Conservation (phyloP, 2,329 filamentous ascomycete species). For the Alternaria atra region DNA sequence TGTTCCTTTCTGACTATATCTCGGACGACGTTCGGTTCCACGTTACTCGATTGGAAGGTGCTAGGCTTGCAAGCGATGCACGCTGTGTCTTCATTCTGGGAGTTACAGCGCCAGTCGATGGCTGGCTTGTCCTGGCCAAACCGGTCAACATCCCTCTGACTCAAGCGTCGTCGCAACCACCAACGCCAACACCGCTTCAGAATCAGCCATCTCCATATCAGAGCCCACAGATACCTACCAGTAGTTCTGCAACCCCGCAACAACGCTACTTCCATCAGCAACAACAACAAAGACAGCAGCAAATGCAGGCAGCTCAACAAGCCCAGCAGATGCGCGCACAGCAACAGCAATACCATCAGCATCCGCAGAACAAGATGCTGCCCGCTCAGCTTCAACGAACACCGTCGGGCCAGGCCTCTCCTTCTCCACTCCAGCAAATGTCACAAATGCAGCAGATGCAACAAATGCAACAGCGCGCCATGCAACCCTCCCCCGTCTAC, state of each 20-base stretch:
- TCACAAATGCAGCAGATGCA: constrained; percentile 42
- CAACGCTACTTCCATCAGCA: constrained; percentile 42
- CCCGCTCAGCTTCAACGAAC: constrained; percentile 43
- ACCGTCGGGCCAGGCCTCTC: constrained; percentile 28
- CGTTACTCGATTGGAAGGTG: constrained; percentile 40
- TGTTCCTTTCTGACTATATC: constrained; percentile 53
- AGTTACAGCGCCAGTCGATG: constrained; percentile 42
- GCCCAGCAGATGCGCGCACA: constrained; percentile 38
- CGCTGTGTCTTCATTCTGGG: constrained; percentile 55
- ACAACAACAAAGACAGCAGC: constrained; percentile 39
- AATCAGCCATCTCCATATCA: constrained; percentile 27
- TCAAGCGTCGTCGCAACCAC: constrained; percentile 30
- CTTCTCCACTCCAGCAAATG: constrained; percentile 34
- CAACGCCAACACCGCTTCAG: constrained; percentile 25
- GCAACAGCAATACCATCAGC: constrained; percentile 39
- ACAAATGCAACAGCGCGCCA: constrained; percentile 45
- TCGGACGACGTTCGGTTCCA: constrained; percentile 51
- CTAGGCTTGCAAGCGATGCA: constrained; percentile 39
- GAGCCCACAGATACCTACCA: constrained; percentile 31
- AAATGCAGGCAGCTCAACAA: constrained; percentile 32
- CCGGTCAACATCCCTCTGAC: constrained; percentile 29
- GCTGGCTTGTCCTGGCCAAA: constrained; percentile 55
- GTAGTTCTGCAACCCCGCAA: constrained; percentile 26
- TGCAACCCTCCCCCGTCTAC: constrained; percentile 37
- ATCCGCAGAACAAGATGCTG: constrained; percentile 39